These are phyloP conservation scores for Naganishia onofrii DNA, from an alignment of 768 basidiomycete species.

Conservation along the genomic window DNA sequence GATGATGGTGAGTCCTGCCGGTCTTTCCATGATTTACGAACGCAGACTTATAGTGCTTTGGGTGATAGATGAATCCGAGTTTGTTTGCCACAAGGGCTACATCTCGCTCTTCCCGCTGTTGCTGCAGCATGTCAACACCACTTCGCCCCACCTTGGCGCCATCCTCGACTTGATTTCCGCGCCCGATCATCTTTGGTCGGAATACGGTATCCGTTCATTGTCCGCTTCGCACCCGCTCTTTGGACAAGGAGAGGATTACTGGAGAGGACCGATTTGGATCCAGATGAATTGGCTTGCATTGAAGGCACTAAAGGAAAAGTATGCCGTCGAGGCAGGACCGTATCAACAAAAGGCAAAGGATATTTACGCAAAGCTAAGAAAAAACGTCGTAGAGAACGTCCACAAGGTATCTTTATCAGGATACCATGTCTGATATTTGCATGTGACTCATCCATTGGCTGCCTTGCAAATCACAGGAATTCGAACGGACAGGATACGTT, in stretches of 20 bases:
- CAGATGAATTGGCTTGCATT: slow-evolving; percentile 95
- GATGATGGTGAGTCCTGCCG: slow-evolving; percentile 64
- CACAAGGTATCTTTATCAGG: slow-evolving; percentile 56
- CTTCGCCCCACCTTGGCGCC: slow-evolving; percentile 75
- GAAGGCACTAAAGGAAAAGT: slow-evolving; percentile 77
- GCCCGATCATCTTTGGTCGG: slow-evolving; percentile 85
- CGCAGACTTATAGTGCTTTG: neutral
- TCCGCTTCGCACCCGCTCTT: slow-evolving; percentile 85
- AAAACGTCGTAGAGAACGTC: slow-evolving; percentile 81
- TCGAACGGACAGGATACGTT: slow-evolving; percentile 85
- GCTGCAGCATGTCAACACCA: slow-evolving; percentile 70
- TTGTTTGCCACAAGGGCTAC: slow-evolving; percentile 88
- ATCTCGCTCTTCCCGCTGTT: slow-evolving; percentile 91
- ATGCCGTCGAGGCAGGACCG: slow-evolving; percentile 75
- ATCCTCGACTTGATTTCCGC: slow-evolving; percentile 76
- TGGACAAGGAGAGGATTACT: slow-evolving; percentile 91
- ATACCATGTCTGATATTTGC: neutral
- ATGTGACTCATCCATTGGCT: neutral
- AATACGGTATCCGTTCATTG: slow-evolving; percentile 81
- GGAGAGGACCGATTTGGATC: slow-evolving; percentile 95
- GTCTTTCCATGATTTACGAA: neutral
- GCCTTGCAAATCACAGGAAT: slow-evolving; percentile 57
- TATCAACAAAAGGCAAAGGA: slow-evolving; percentile 68
- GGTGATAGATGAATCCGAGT: slow-evolving; percentile 76
- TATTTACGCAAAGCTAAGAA: slow-evolving; percentile 76